Conservation (phyloP, 108 stramenopile genomes). For the Discostella stelligeroides region DNA sequence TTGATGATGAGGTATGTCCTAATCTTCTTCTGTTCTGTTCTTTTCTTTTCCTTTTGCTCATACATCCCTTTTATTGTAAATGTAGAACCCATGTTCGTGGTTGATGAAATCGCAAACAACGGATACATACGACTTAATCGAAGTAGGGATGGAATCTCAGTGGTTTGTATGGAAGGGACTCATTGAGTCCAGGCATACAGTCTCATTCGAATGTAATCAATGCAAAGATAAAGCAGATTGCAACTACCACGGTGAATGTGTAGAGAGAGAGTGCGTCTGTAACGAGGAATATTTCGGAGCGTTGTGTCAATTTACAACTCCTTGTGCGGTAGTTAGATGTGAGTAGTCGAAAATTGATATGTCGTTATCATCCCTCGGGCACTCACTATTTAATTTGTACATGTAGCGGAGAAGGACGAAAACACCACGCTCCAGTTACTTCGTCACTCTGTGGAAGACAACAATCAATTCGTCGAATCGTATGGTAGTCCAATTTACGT, state of each 20-base stretch:
- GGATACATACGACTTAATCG: slow-evolving; percentile 28
- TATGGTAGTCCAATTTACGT: slow-evolving; percentile 38
- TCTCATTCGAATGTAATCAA: slow-evolving; percentile 14
- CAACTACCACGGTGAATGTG: slow-evolving; percentile 34
- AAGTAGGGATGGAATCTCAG: slow-evolving; percentile 14
- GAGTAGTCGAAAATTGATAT: background rate
- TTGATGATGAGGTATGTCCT: background rate
- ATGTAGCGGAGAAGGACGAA: slow-evolving; percentile 23
- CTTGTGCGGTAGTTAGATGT: slow-evolving; percentile 26
- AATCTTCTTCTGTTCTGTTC: background rate
- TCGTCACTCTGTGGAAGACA: slow-evolving; percentile 11
- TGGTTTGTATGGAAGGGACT: slow-evolving; percentile 41
- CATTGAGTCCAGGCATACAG: slow-evolving; percentile 9
- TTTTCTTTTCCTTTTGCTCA: background rate
- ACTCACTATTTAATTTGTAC: background rate
- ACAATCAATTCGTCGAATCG: slow-evolving; percentile 20
- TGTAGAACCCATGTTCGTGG: slow-evolving; percentile 17
- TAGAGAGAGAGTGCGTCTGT: slow-evolving; percentile 14
- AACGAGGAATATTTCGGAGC: slow-evolving; percentile 6
- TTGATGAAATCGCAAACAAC: slow-evolving; percentile 23
- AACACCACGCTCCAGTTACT: slow-evolving; percentile 22
- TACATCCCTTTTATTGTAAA: background rate
- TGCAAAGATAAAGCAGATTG: slow-evolving; percentile 17
- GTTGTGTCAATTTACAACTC: slow-evolving; percentile 19
- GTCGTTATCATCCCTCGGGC: background rate